Evolutionary conservation across 768 basidiomycete species (phyloP), one percentile per base, ranked within the genome.

Genomic region (Mycena latifolia): DNA sequence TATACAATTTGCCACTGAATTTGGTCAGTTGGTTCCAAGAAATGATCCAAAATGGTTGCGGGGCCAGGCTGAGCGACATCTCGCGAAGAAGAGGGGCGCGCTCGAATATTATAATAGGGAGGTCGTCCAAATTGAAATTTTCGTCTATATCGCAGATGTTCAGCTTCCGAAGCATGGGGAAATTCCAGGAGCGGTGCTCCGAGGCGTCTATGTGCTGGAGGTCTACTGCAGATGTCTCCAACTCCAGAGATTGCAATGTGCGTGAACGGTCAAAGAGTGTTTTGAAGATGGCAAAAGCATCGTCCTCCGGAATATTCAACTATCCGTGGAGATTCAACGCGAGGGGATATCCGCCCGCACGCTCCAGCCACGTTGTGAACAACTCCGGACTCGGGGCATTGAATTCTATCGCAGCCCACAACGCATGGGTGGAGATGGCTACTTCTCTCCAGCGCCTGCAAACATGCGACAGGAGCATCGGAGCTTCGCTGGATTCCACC

Each of bases 361-460:
- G 31, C 11, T n/a, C 20, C 52, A 65, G 25, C 64, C 57, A 65
- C 10, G 43, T 29, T 14, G 54, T 9, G 28, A 28, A 9, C 7
- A 27, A 0, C 48, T 48, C 35, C 25, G 5, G 0, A 22, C 14
- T 10, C 22, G 1, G n/a, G 31, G 3, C 17, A 15, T 47, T n/a
- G 55, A 57, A 22, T 6, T 22, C 31, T 6, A 57, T 11, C 15
- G 11, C 33, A 46, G 57, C 18, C 63, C 63, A 65, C 18, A 65
- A 29, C 2, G 56, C 39, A 29, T 25, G 48, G 10, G 27, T 50
- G 11, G 48, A 50, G 48, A 50, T 29, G 20, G 48, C 48, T 4
- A 18, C 35, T 20, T n/a, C 12, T 22, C 43, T 46, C 55, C 55
- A 56, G 3, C 43, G 9, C 29, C 29, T 31, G 29, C 55, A 56